Evolutionary conservation across 306 rosid genomes (phyloP), one percentile per base, ranked within the genome.

Genomic region (Crotalaria pallida): DNA sequence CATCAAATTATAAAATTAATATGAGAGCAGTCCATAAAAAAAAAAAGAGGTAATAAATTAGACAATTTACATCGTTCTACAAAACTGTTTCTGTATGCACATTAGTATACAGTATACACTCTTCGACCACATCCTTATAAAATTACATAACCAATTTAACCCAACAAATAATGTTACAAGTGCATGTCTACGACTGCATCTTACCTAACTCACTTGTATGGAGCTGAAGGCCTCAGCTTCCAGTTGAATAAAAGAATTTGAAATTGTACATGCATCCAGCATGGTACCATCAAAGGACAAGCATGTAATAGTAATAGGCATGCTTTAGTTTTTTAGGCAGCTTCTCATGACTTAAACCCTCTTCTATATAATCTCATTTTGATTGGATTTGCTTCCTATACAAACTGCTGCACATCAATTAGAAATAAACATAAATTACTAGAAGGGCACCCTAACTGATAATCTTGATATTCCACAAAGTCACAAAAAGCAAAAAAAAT

Each of bases 121-220:
- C 47, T 41, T 27, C 22, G 12, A 67, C 36, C 31, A 68, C 43
- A 38, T 23, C 36, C 26, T 72, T 40, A 73, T 63, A 69, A 49
- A 58, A 62, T 63, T 77, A 68, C 55, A 76, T 48, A 36, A 66
- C 68, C 57, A 51, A 51, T 50, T 74, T 52, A 64, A 70, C 61
- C 72, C 17, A 73, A 67, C 23, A 27, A 56, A 58, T 40, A 53
- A 67, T 48, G 65, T 53, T 23, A 40, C 62, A 56, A 9, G 22
- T 11, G 33, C 36, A 67, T 12, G 50, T 12, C 17, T 47, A 26
- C 17, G 6, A 62, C 61, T 50, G 56, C 38, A 40, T 38, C 72
- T 56, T 17, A 27, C 62, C 65, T 48, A 29, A 55, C 26, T 52
- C 49, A 49, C 27, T 69, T 27, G 29, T 9, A 49, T 40, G 59